These are phyloP conservation scores for Oryza coarctata DNA, from an alignment of 176 grass and related monocot species.

Conservation along the genomic window DNA sequence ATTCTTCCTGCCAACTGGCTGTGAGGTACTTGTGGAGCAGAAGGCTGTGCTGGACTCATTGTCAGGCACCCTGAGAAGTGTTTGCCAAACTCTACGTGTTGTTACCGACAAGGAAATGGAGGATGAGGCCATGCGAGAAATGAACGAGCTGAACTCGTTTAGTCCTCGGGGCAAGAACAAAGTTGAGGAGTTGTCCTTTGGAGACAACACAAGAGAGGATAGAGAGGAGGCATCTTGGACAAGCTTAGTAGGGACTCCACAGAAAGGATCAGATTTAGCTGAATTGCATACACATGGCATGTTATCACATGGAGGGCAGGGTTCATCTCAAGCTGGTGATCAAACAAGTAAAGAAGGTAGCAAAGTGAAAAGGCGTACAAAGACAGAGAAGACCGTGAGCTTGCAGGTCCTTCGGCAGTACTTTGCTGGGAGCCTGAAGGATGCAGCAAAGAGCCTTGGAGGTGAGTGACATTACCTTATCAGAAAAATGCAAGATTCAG, in stretches of 20 bases:
- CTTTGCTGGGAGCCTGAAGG: conserved; percentile 94
- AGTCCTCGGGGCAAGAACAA: conserved; percentile 48
- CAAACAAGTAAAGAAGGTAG: conserved; percentile 38
- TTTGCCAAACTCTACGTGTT: conserved; percentile 78
- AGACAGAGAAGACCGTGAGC: conserved; percentile 82
- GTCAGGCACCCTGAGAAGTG: conserved; percentile 60
- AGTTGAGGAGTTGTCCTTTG: conserved; percentile 46
- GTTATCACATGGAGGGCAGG: conserved; percentile 34
- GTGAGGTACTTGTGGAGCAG: conserved; percentile 64
- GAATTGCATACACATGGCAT: conserved; percentile 35
- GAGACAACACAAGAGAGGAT: conserved; percentile 31
- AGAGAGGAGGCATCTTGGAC: conserved; percentile 41
- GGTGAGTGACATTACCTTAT: conserved; percentile 49
- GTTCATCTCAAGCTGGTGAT: conserved; percentile 30
- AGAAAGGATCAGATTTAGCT: conserved; percentile 49
- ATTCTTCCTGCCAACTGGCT: conserved; percentile 76
- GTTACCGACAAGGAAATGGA: conserved; percentile 74
- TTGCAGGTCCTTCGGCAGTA: conserved; percentile 79
- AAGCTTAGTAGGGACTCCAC: conserved; percentile 37
- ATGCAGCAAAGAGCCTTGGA: conserved; percentile 92
- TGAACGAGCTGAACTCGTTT: conserved; percentile 55
- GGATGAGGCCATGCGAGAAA: conserved; percentile 50
- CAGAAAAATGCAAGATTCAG: conserved; percentile 33
- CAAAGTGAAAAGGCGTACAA: conserved; percentile 69
- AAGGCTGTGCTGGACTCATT: conserved; percentile 80